Conservation (phyloP, 305 asterid genomes). For the Solanum hybrid region DNA sequence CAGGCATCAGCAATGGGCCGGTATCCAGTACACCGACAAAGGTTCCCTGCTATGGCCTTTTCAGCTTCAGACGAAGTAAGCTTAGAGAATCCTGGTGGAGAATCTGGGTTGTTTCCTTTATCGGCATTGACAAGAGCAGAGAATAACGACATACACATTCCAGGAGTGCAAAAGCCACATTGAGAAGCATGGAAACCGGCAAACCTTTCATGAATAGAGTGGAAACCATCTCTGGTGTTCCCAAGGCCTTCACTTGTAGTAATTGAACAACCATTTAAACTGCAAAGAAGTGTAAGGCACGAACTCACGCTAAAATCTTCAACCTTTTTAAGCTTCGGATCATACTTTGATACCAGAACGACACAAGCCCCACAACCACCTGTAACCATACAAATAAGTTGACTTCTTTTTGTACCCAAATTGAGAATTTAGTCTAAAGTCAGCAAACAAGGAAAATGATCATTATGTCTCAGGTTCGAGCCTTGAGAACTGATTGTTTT, state of each 20-base stretch:
- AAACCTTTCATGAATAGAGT: constrained; percentile 67
- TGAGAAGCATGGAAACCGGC: constrained; percentile 82
- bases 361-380: constrained; percentile 91
- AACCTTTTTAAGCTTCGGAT: constrained; percentile 23
- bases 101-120: constrained; percentile 20
- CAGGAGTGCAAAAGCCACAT: constrained; percentile 81
- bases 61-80: constrained; percentile 66
- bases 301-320: constrained; percentile 48
- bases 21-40: constrained; percentile 79
- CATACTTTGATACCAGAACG: constrained; percentile 55
- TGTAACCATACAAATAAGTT: constrained; percentile 5
- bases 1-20: constrained; percentile 83
- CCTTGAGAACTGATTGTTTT: background rate
- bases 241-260: constrained; percentile 80
- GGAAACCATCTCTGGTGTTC: constrained; percentile 63
- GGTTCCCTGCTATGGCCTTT: constrained; percentile 55
- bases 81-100: constrained; percentile 53
- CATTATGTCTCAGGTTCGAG: background rate
- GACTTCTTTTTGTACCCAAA: background rate
- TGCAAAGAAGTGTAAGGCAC: constrained; percentile 67
- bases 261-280: constrained; percentile 50
- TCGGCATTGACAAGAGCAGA: constrained; percentile 60
- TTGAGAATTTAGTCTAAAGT: background rate
- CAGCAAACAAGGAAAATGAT: background rate
- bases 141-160: constrained; percentile 67